Evolutionary conservation across 306 rosid genomes (phyloP).

Genomic region (Castanospermum australe): DNA sequence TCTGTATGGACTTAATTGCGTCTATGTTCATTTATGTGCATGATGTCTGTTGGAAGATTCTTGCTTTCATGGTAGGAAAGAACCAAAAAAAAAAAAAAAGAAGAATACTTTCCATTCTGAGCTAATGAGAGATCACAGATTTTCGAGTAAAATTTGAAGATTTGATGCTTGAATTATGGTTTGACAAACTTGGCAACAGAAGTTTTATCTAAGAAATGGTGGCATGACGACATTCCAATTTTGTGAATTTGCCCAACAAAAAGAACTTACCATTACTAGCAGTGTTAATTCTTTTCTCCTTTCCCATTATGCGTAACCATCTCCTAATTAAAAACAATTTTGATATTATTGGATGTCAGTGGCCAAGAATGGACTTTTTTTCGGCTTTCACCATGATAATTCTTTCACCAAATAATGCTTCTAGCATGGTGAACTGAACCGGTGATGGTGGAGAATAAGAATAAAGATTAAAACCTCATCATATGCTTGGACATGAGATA

Average conservation of each 20-base stretch:
- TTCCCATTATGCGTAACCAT: background rate
- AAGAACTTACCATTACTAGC: conserved; percentile 20
- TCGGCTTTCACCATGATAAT: conserved; percentile 33
- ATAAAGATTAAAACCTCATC: conserved; percentile 17
- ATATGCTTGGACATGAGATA: conserved; percentile 6
- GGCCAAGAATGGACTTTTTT: conserved; percentile 13
- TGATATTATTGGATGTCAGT: conserved; percentile 4
- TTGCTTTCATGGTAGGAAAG: background rate
- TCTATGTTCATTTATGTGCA: background rate
- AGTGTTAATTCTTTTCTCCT: background rate
- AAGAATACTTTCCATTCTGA: background rate
- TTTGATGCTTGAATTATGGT: conserved; percentile 23
- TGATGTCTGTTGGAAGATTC: background rate
- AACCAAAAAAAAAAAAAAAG: background rate
- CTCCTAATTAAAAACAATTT: background rate
- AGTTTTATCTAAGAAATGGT: conserved; percentile 5
- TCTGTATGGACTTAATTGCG: background rate
- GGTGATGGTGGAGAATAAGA: conserved; percentile 29
- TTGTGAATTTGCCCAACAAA: conserved; percentile 11
- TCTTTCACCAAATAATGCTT: conserved; percentile 20
- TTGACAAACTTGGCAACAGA: conserved; percentile 21
- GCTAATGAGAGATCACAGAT: background rate
- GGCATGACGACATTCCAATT: conserved; percentile 30
- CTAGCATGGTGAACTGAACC: conserved; percentile 7
- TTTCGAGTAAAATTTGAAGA: conserved; percentile 16